Conservation (phyloP, 2,329 filamentous ascomycete species). For the Diaporthe longicolla region DNA sequence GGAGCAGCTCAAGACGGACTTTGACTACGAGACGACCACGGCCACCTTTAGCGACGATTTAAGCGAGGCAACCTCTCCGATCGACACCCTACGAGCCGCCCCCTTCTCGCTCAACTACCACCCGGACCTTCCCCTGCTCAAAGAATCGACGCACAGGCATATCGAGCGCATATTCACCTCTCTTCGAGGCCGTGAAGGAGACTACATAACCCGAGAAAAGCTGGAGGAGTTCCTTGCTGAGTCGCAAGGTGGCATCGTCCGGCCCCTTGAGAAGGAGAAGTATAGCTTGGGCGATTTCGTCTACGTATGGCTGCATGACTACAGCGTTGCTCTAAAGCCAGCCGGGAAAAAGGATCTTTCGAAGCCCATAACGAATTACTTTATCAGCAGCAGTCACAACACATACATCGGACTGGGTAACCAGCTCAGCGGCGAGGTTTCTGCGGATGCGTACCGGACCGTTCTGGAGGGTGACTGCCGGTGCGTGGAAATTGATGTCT, state of each 20-base stretch:
- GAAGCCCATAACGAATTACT: constrained; percentile 87
- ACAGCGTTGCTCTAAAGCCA: constrained; percentile 60
- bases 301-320: constrained; percentile 61
- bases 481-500: constrained; percentile 96
- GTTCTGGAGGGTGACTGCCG: constrained; percentile 83
- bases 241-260: constrained; percentile 62
- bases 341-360: constrained; percentile 69
- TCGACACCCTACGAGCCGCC: constrained; percentile 32
- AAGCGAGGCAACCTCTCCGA: constrained; percentile 13
- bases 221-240: constrained; percentile 65
- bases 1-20: constrained; percentile 32
- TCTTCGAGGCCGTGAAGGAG: constrained; percentile 54
- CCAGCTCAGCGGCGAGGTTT: constrained; percentile 84
- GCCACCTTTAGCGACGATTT: constrained; percentile 24
- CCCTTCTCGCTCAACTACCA: constrained; percentile 31
- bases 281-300: constrained; percentile 67
- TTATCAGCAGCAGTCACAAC: constrained; percentile 95
- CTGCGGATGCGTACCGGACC: constrained; percentile 82
- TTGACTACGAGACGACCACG: constrained; percentile 25
- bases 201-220: constrained; percentile 49
- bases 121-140: constrained; percentile 58
- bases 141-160: constrained; percentile 62
- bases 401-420: constrained; percentile 89
- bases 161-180: constrained; percentile 63
- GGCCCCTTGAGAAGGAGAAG: constrained; percentile 54